Evolutionary conservation across 179 eudicot genomes (phyloP).

Genomic region (Nepenthes alata): DNA sequence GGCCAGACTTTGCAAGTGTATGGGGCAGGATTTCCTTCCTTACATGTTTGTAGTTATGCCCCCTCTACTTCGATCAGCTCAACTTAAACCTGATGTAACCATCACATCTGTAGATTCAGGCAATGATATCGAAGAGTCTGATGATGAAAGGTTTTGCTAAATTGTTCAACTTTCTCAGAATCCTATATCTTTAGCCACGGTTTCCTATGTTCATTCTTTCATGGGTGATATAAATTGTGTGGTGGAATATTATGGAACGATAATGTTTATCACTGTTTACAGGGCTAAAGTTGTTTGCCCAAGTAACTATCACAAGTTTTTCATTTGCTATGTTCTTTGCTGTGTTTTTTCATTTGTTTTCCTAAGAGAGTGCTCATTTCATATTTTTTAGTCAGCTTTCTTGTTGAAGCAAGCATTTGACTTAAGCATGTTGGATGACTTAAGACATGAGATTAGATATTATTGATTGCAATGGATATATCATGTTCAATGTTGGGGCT

Average conservation of each 20-base stretch:
- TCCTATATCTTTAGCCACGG: neutral
- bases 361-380: no score
- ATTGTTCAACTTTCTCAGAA: neutral
- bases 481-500: no score
- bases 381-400: no score
- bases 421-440: neutral
- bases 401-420: no score
- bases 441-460: neutral
- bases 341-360: no score
- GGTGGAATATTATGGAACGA: no score
- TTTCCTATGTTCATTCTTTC: neutral
- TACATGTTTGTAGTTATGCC: conserved; percentile 97
- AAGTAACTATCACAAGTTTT: no score
- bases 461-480: no score
- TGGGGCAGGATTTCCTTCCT: conserved; percentile 95
- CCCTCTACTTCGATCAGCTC: conserved; percentile 91
- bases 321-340: no score
- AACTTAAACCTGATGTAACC: conserved; percentile 90
- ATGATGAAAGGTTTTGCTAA: conserved; percentile 65
- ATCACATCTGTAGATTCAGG: conserved; percentile 89
- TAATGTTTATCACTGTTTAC: no score
- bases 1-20: conserved; percentile 97
- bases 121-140: conserved; percentile 79
- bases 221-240: no score
- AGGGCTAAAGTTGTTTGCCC: no score